These are phyloP conservation scores for Biancaea sappan DNA, from an alignment of 306 rosid genomes.

Conservation along the genomic window DNA sequence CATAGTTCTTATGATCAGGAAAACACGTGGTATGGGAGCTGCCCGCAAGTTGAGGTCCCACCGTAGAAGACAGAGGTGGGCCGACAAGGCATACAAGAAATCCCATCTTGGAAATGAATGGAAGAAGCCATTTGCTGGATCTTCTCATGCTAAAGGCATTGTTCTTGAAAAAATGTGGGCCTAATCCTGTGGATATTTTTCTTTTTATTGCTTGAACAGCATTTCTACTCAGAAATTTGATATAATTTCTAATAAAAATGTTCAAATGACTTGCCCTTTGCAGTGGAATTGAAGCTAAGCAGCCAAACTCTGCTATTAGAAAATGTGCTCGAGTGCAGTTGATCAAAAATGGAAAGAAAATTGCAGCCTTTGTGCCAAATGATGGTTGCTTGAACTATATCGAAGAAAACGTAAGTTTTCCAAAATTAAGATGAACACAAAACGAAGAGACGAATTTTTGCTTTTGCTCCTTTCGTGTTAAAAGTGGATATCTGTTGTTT, in stretches of 20 bases:
- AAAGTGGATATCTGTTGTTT: neutral
- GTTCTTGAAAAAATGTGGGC: slow-evolving; percentile 67
- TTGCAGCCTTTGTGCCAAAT: slow-evolving; percentile 70
- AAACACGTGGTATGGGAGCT: slow-evolving; percentile 71
- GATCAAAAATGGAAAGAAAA: slow-evolving; percentile 70
- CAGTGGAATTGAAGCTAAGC: slow-evolving; percentile 73
- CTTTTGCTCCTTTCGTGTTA: neutral
- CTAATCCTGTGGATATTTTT: slow-evolving; percentile 2
- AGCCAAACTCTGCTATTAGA: slow-evolving; percentile 73
- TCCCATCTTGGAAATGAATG: slow-evolving; percentile 70
- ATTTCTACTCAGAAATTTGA: neutral
- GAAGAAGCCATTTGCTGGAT: slow-evolving; percentile 74
- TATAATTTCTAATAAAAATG: neutral
- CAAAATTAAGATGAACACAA: neutral
- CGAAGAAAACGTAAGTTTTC: slow-evolving; percentile 59
- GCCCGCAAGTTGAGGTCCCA: slow-evolving; percentile 72
- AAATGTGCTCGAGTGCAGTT: slow-evolving; percentile 71
- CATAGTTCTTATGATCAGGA: slow-evolving; percentile 35
- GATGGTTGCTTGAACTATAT: slow-evolving; percentile 72
- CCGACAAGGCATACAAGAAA: slow-evolving; percentile 68
- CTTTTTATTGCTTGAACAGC: neutral
- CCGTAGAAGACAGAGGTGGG: slow-evolving; percentile 72
- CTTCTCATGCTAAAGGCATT: slow-evolving; percentile 65
- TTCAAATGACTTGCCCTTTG: slow-evolving; percentile 15
- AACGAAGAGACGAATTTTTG: neutral